Base-by-base conservation (phyloP, 768 basidiomycete genomes). In the Termitomyces heimii region DNA sequence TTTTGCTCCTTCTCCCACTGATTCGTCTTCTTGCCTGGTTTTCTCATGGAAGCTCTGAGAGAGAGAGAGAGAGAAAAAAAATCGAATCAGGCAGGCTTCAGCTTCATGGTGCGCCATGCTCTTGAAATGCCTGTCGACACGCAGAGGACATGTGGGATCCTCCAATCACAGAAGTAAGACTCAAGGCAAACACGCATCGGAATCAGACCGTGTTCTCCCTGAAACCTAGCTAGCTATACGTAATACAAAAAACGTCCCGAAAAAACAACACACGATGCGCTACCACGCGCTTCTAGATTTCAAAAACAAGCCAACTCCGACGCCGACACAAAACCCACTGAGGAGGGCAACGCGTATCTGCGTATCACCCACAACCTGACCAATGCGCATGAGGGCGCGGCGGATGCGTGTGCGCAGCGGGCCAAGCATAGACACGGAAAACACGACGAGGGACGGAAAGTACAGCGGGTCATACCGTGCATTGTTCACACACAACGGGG, bases 391-490 rank as follows among this genome's bases (percentile, higher is more conserved):
- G 22, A 73, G 42, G 20, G 70, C 64, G 47, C 65, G 66, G 18
- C 60, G 56, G 7, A 75, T 37, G 35, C 69, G 63, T 9, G 54
- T 59, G 7, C 64, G 67, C 28, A 79, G 61, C 3, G 85, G 85
- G 0, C 73, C 76, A 9, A 88, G 60, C 26, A 88, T 74, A 9
- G 86, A 88, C 28, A 86, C 57, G 1, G 86, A 83, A 63, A 86
- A 79, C 47, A 81, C 64, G 7, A 89, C 14, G 31, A 89, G 68
- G 5, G 85, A 86, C 1, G 86, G 84, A 35, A 88, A 65, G 65
- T 88, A 85, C 16, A 89, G 68, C 1, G 87, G 88, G 60, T 89
- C 87, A 57, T 85, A 78, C 53, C 35, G 52, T 55, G 55, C 55
- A 22, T 46, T 53, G 49, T 34, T 57, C 10, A 59, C 13, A 37